A percentile compares a stretch with the other conserved stretches of the same genome.
phyloP scores from a whole-genome alignment of 2,329 filamentous ascomycete genomes.

The Neurospora sp. region DNA sequence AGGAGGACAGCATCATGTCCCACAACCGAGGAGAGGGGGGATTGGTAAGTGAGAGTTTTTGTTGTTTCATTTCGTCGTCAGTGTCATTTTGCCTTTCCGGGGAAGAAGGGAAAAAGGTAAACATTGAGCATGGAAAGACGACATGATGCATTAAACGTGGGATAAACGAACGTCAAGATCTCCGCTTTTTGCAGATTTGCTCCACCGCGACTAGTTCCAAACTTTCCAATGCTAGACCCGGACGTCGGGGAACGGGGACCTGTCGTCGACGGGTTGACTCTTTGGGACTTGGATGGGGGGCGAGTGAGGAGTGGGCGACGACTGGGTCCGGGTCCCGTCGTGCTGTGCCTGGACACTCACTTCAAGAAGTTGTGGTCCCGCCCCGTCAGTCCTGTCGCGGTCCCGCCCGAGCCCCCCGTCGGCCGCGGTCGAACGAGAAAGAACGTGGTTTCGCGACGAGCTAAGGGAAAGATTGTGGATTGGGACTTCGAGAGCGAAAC shows the following conservation, averaged over 20 bases:
- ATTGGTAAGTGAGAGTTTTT: slow-evolving; percentile 11
- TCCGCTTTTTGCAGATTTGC: not conserved
- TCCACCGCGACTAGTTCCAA: not conserved
- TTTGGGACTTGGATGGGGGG: not conserved
- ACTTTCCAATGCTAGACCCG: not conserved
- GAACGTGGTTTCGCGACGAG: not conserved
- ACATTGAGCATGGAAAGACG: not conserved
- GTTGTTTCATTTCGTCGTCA: not conserved
- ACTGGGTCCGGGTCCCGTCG: not conserved
- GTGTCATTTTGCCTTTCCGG: not conserved
- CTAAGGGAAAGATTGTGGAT: not conserved
- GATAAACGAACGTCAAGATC: too few relatives aligned
- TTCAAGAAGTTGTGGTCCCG: not conserved
- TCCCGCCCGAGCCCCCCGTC: not conserved
- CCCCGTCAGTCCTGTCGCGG: not conserved
- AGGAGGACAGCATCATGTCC: slow-evolving; percentile 16
- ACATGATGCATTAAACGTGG: too few relatives aligned
- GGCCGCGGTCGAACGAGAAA: not conserved
- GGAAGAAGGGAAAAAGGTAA: not conserved
- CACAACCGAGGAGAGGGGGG: slow-evolving; percentile 17
- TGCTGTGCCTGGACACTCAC: not conserved
- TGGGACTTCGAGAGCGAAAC: not conserved
- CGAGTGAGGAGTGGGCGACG: not conserved
- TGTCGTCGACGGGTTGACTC: not conserved
- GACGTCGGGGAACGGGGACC: not conserved